Evolutionary conservation across 371 early-diverging fungal genomes (phyloP), one percentile per base, ranked within the genome.

Genomic region (Gilbertella persicaria): DNA sequence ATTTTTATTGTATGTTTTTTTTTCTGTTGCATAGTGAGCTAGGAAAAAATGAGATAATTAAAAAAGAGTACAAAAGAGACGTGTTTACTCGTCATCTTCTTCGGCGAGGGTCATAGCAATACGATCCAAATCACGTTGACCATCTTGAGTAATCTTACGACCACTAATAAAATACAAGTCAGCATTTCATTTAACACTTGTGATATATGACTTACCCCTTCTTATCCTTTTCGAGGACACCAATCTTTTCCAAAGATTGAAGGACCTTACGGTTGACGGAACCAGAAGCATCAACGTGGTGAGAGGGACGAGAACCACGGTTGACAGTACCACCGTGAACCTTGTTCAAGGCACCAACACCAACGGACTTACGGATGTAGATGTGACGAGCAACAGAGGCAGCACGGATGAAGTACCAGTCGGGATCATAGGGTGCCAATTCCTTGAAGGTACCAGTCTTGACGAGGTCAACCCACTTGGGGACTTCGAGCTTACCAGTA

Each of bases 351-450:
- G 90, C 95, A 81, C 98, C 98, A 56, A 96, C 91, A 79, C 98
- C 98, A 65, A 94, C 93, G 64, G 88, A 86, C 69, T 79, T 75
- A 73, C 95, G 93, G 69, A 98, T 86, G 92, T 98, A 98, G 82
- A 97, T 87, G 86, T 96, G 96, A 62, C 98, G 94, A 67, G 97
- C 98, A 69, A 97, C 88, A 53, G 95, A 84, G 53, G 99, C 98
- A 59, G 95, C 95, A 70, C 97, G 95, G 62, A 95, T 78, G 84
- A 93, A 99, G 92, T 86, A 99, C 98, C 98, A 99, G 86, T 99
- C 98, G 57, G 93, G 92, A 70, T 99, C 97, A 79, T 93, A 91
- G 43, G 98, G 98, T 71, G 93, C 92, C 58, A 94, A 84, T 83
- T 97, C 96, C 89, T 96, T 97, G 91, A 78, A 84, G 67, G 93